Percentiles rank a stretch among this genome's conserved stretches.
Conservation (phyloP, 768 basidiomycete species). For the Favolaschia claudopus region DNA sequence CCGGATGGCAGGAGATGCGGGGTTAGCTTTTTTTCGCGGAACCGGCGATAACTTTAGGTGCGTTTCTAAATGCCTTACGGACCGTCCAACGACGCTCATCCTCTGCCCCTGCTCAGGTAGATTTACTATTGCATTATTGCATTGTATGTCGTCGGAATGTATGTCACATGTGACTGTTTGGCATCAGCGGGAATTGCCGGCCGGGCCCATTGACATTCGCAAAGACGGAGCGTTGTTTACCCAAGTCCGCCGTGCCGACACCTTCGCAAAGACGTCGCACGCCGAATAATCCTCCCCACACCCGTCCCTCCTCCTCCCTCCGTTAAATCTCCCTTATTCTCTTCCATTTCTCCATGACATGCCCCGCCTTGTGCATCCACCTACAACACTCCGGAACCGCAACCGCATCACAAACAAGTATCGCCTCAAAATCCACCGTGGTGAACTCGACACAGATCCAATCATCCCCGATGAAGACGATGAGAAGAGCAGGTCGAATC, state of each 20-base stretch:
- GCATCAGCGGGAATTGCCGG: neutral
- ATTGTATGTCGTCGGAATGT: no score
- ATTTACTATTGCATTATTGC: no score
- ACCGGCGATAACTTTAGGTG: no score
- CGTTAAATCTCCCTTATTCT: slow-evolving; percentile 46
- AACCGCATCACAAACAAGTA: slow-evolving; percentile 94
- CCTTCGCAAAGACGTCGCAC: slow-evolving; percentile 1
- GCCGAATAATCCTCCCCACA: neutral
- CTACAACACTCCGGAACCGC: slow-evolving; percentile 83
- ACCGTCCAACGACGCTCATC: no score
- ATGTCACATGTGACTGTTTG: neutral
- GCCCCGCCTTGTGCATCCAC: slow-evolving; percentile 82
- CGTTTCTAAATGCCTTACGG: no score
- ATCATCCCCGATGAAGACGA: slow-evolving; percentile 87
- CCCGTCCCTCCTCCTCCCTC: slow-evolving; percentile 31
- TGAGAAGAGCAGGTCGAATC: slow-evolving; percentile 82
- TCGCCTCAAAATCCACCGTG: slow-evolving; percentile 83
- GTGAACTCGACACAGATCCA: slow-evolving; percentile 81
- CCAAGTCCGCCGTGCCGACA: slow-evolving; percentile 14
- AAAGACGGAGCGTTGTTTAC: neutral
- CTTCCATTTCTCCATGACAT: slow-evolving; percentile 75
- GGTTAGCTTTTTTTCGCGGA: no score
- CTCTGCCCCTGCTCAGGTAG: no score
- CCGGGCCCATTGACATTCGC: no score
- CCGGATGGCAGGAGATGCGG: no score